Percentiles rank a stretch among this genome's conserved stretches.
phyloP scores from a whole-genome alignment of 352 stramenopile species.

The Nothophytophthora sp. region DNA sequence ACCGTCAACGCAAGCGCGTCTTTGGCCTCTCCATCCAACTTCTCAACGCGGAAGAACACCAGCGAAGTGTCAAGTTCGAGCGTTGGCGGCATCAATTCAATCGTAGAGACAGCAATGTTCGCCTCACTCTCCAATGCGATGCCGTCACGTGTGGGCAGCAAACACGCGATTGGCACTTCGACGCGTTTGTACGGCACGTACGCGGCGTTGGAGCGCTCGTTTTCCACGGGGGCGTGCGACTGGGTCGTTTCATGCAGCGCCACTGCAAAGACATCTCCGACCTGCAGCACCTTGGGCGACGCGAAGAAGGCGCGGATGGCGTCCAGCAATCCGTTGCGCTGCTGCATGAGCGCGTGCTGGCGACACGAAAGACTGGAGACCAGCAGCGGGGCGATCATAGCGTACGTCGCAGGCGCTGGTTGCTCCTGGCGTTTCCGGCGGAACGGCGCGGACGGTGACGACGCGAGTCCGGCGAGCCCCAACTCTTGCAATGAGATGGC shows the following conservation, averaged over 20 bases:
- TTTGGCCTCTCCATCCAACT: constrained; percentile 26
- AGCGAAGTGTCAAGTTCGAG: constrained; percentile 62
- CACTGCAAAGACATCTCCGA: constrained; percentile 71
- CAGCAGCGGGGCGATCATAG: constrained; percentile 65
- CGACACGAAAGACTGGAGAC: constrained; percentile 64
- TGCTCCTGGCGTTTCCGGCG: constrained; percentile 56
- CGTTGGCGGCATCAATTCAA: constrained; percentile 42
- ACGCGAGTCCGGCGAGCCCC: constrained; percentile 38
- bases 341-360: constrained; percentile 54
- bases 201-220: constrained; percentile 14
- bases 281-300: constrained; percentile 60
- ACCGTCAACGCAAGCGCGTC: constrained; percentile 50
- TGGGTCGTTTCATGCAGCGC: constrained; percentile 47
- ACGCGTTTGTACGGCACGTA: constrained; percentile 48
- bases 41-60: constrained; percentile 79
- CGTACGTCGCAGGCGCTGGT: constrained; percentile 49
- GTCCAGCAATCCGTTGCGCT: constrained; percentile 55
- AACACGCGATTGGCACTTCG: constrained; percentile 37
- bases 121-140: too few species aligned
- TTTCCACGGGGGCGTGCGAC: constrained; percentile 19
- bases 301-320: constrained; percentile 66
- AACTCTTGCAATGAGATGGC: constrained; percentile 46
- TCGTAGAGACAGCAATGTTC: constrained; percentile 3
- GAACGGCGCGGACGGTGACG: constrained; percentile 24
- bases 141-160: constrained; percentile 22